Percentiles rank a stretch among this genome's conserved stretches.
phyloP scores from a whole-genome alignment of 2,329 filamentous ascomycete genomes.

The Aspergillus flavus region DNA sequence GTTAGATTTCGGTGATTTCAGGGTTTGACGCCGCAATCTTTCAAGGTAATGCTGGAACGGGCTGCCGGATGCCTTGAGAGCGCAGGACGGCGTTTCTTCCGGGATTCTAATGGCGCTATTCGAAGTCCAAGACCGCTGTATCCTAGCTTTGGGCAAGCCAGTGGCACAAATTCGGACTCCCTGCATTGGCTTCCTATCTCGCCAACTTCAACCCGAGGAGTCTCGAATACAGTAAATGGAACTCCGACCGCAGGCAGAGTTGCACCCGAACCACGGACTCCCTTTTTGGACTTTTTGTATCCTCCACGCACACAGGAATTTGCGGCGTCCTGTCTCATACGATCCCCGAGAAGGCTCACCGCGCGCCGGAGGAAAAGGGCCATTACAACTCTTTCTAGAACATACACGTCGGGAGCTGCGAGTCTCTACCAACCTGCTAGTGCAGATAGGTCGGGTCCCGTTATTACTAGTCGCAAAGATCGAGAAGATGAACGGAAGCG shows the following conservation, averaged over 20 bases:
- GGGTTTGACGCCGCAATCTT: constrained; percentile 31
- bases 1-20: constrained; percentile 27
- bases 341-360: constrained; percentile 24
- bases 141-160: constrained; percentile 40
- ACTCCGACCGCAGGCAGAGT: constrained; percentile 14
- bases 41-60: constrained; percentile 55
- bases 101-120: constrained; percentile 42
- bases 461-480: constrained; percentile 4
- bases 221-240: constrained; percentile 18
- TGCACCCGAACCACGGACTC: constrained; percentile 23
- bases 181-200: constrained; percentile 38
- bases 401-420: constrained; percentile 30
- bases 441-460: constrained; percentile 10
- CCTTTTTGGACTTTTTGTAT: constrained; percentile 45
- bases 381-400: constrained; percentile 24
- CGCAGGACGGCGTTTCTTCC: constrained; percentile 50
- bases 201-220: constrained; percentile 22
- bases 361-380: constrained; percentile 32
- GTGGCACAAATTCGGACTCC: constrained; percentile 30
- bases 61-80: constrained; percentile 53
- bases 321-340: constrained; percentile 26
- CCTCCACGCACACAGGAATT: constrained; percentile 34
- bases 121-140: constrained; percentile 39
- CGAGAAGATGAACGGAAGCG: constrained; percentile 13
- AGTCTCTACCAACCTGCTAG: constrained; percentile 12